Evolutionary conservation across 2,329 filamentous ascomycete species (phyloP), one percentile per base, ranked within the genome.

Genomic region (Arthrobotrys megalospora): DNA sequence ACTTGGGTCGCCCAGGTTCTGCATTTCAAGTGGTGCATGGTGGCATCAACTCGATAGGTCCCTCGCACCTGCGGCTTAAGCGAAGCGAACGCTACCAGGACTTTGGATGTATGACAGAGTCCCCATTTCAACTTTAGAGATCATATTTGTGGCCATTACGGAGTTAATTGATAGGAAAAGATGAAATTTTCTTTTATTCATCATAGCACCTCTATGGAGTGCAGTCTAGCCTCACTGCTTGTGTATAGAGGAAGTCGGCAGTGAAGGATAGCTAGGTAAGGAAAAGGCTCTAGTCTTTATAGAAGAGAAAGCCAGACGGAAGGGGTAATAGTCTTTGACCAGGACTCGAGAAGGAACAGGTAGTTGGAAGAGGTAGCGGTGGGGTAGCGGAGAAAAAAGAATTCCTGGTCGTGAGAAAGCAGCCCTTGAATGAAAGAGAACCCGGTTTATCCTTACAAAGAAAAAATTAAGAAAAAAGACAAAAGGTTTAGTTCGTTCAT

Each of bases 381-480:
- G 19, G 50, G 43, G 48, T 16, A 14, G n/a, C n/a, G 21, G 3
- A 19, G 14, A 21, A 36, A 38, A 58, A 19, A 21, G 68, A 47
- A 60, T 66, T 55, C 41, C 62, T 38, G 47, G 55, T 38, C 41
- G 12, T 48, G 21, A 55, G 50, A 71, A 70, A 63, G 34, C n/a
- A 62, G 28, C 63, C 21, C 48, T 58, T 66, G 52, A 24, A 63
- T 58, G 12, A 28, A 58, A 70, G 52, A 69, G 63, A 55, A 50
- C 55, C 65, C 58, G 10, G 43, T 77, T 66, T 71, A 77, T 77
- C 73, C 65, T 71, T 77, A 71, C 66, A 77, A 55, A 50, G 36
- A 64, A 76, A 69, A 60, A 24, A 28, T 28, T 28, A n/a, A 47
- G 24, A 12, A 64, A 34, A 43, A 58, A 77, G 16, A 71, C 28